phyloP scores from a whole-genome alignment of 1,139 yeast genomes.

The Debaryomyces coudertii region DNA sequence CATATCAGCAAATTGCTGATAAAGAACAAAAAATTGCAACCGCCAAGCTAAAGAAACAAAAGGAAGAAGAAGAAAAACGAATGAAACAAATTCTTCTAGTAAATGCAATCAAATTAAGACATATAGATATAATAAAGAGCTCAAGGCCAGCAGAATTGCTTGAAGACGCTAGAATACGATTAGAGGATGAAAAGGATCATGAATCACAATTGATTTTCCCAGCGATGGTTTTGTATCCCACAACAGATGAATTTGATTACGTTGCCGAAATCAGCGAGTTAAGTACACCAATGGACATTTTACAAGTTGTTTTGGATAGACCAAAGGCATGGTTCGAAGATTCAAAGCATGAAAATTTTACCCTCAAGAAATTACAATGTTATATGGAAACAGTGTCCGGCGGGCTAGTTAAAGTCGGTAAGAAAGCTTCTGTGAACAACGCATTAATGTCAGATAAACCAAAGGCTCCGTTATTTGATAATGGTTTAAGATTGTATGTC shows the following conservation, averaged over 20 bases:
- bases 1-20: slow-evolving; percentile 42
- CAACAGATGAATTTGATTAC: slow-evolving; percentile 82
- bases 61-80: slow-evolving; percentile 35
- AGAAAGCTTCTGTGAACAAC: slow-evolving; percentile 66
- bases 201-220: slow-evolving; percentile 83
- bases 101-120: slow-evolving; percentile 60
- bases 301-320: slow-evolving; percentile 59
- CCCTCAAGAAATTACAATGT: slow-evolving; percentile 62
- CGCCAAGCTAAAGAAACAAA: slow-evolving; percentile 34
- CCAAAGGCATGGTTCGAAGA: slow-evolving; percentile 75
- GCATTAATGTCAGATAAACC: slow-evolving; percentile 67
- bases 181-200: slow-evolving; percentile 73
- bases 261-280: slow-evolving; percentile 75
- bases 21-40: slow-evolving; percentile 41
- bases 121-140: slow-evolving; percentile 51
- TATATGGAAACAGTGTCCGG: slow-evolving; percentile 83
- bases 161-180: slow-evolving; percentile 49
- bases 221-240: slow-evolving; percentile 79
- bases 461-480: slow-evolving; percentile 77
- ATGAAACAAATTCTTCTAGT: slow-evolving; percentile 43
- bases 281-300: slow-evolving; percentile 60
- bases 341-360: slow-evolving; percentile 63
- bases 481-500: slow-evolving; percentile 69
- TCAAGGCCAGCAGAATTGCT: slow-evolving; percentile 53
- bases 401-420: slow-evolving; percentile 85